phyloP scores from a whole-genome alignment of 768 basidiomycete species.

The Clavaria fumosa region DNA sequence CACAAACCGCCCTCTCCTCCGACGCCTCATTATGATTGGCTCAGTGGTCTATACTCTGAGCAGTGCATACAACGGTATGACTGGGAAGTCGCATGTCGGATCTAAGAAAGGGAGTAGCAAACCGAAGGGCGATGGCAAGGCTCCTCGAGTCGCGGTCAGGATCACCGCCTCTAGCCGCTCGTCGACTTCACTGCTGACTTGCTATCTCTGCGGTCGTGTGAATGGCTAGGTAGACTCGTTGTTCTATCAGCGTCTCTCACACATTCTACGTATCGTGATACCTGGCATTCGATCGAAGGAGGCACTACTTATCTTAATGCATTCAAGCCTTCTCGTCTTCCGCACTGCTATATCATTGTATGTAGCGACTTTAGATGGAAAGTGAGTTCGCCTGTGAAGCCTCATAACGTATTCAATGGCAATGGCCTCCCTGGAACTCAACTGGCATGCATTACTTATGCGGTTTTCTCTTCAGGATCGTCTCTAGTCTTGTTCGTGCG shows the following conservation, averaged over 20 bases:
- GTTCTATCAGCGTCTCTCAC: conserved; percentile 70
- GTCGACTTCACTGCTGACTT: not conserved
- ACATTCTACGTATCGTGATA: conserved; percentile 76
- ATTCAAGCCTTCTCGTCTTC: conserved; percentile 78
- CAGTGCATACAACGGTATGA: conserved; percentile 44
- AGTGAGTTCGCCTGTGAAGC: too few species aligned
- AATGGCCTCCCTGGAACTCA: not conserved
- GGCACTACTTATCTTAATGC: conserved; percentile 72
- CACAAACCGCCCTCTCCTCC: conserved; percentile 51
- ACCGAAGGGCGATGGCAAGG: conserved; percentile 23
- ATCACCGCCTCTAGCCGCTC: not conserved
- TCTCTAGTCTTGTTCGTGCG: conserved; percentile 85
- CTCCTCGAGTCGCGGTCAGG: conserved; percentile 54
- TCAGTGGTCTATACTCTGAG: conserved; percentile 62
- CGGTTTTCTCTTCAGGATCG: conserved; percentile 43
- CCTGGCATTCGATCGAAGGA: conserved; percentile 78
- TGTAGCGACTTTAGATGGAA: conserved; percentile 87
- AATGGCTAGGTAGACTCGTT: conserved; percentile 64
- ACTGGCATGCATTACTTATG: not conserved
- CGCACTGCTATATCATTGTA: conserved; percentile 88
- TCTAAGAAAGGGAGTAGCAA: conserved; percentile 25
- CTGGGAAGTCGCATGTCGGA: conserved; percentile 23
- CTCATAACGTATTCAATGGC: too few species aligned
- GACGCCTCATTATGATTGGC: conserved; percentile 48
- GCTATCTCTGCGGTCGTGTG: not conserved